Evolutionary conservation across 495 filamentous ascomycete genomes (phyloP).

Genomic region (Alectoria sarmentosa): DNA sequence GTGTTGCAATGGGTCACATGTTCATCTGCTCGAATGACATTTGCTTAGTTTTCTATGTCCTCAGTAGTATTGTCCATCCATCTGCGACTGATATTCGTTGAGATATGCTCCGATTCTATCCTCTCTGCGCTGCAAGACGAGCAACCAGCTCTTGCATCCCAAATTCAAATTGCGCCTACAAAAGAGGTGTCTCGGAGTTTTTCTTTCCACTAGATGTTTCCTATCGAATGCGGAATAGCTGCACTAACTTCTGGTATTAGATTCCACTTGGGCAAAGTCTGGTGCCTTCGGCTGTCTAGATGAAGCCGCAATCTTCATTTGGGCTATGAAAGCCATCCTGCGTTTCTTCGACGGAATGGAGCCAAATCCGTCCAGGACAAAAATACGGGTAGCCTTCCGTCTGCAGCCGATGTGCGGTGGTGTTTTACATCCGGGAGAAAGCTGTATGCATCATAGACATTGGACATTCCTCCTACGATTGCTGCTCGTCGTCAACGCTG

Average conservation of each 20-base stretch:
- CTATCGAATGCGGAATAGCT: neutral
- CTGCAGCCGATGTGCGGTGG: neutral
- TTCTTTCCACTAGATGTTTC: neutral
- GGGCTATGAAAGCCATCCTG: neutral
- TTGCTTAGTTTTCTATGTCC: neutral
- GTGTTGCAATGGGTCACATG: neutral
- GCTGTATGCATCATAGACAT: neutral
- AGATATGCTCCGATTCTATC: neutral
- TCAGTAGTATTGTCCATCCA: neutral
- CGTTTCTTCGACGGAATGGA: neutral
- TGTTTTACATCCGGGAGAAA: no score
- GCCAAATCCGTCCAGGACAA: neutral
- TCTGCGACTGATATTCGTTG: neutral
- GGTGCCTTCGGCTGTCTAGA: neutral
- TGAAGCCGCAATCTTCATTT: neutral
- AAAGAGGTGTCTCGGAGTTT: neutral
- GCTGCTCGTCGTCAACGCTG: slow-evolving; percentile 17
- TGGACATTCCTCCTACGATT: neutral
- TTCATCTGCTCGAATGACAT: neutral
- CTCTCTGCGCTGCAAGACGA: neutral
- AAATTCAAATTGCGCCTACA: neutral
- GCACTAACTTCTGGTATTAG: neutral
- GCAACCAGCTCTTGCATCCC: neutral
- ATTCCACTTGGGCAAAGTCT: neutral
- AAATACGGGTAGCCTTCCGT: neutral